These are phyloP conservation scores for Gamsiella multidivaricata DNA, from an alignment of 192 early-diverging fungal genomes.

Conservation along the genomic window DNA sequence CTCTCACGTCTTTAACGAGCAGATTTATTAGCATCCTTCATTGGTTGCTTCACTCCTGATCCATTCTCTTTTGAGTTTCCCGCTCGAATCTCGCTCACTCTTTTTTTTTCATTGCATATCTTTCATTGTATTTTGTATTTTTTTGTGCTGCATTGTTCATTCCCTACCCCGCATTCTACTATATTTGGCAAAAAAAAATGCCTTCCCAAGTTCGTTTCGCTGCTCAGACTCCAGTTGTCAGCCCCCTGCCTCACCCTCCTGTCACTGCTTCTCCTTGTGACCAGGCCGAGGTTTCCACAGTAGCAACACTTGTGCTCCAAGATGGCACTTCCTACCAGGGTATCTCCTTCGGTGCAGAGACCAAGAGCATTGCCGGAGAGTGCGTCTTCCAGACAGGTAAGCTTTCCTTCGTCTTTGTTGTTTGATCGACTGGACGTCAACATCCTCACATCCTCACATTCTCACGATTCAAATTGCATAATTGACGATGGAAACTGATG, in stretches of 20 bases:
- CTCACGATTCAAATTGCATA: too few relatives aligned
- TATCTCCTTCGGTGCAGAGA: constrained; percentile 95
- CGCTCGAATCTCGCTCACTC: constrained; percentile 7
- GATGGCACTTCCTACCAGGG: constrained; percentile 90
- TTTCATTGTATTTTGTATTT: constrained; percentile 6
- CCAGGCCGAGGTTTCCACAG: constrained; percentile 53
- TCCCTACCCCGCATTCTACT: constrained; percentile 12
- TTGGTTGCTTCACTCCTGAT: not conserved
- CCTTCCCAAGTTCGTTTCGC: constrained; percentile 24
- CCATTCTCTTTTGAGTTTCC: constrained; percentile 14
- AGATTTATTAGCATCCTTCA: constrained; percentile 13
- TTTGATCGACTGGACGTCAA: not conserved
- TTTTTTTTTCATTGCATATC: constrained; percentile 10
- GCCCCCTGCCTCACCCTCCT: constrained; percentile 31
- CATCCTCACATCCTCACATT: not conserved
- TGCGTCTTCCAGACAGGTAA: constrained; percentile 99
- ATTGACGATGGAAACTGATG: not conserved
- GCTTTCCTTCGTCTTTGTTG: not conserved
- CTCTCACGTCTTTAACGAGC: constrained; percentile 3
- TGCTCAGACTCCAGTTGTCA: constrained; percentile 3
- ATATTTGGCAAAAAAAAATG: not conserved
- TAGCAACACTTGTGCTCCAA: constrained; percentile 82
- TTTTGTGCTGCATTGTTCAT: constrained; percentile 20
- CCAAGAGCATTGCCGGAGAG: constrained; percentile 88
- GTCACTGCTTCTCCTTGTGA: constrained; percentile 48